Conservation (phyloP, 257 asterid genomes). For the Anisodus acutangulus region DNA sequence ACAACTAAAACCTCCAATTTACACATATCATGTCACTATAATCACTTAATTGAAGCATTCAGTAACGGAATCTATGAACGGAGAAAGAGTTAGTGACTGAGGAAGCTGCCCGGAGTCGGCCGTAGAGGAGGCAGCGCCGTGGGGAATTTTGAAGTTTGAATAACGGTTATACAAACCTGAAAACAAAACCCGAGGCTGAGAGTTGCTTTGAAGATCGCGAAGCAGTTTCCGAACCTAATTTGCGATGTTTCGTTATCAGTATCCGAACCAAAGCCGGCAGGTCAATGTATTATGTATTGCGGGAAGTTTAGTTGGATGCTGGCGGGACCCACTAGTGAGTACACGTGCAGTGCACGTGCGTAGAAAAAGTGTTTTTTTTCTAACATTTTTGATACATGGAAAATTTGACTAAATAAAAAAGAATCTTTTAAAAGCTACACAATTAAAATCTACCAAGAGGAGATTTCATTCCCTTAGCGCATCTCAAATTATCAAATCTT, state of each 20-base stretch:
- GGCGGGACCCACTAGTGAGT: not conserved
- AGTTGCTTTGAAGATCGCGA: not conserved
- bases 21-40: too few species aligned
- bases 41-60: too few species aligned
- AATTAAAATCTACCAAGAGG: too few species aligned
- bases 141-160: not conserved
- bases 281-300: not conserved
- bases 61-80: too few species aligned
- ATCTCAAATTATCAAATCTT: too few species aligned
- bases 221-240: conserved; percentile 13
- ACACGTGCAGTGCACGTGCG: too few species aligned
- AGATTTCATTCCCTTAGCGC: too few species aligned
- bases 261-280: conserved; percentile 20
- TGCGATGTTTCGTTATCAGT: not conserved
- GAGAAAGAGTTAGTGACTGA: not conserved
- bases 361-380: too few species aligned
- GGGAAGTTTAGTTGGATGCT: not conserved
- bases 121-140: too few species aligned
- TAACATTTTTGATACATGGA: too few species aligned
- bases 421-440: too few species aligned
- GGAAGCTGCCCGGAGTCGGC: not conserved
- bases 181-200: not conserved
- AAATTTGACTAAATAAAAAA: too few species aligned
- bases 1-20: not conserved
- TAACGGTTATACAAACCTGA: not conserved